These are phyloP conservation scores for Chlorella vulgaris DNA, from an alignment of 139 green algal species.

Conservation along the genomic window DNA sequence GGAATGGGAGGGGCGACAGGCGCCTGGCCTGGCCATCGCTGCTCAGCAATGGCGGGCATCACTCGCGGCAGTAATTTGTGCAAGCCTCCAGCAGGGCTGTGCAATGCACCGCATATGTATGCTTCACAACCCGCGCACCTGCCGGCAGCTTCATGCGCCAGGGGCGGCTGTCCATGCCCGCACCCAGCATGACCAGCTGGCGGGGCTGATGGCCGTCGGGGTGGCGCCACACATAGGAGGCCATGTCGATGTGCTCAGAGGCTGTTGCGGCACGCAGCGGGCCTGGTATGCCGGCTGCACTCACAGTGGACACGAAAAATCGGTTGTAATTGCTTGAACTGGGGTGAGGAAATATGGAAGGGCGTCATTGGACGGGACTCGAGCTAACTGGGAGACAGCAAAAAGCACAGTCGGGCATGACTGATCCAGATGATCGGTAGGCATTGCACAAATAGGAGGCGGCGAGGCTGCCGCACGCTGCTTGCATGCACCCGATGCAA, in stretches of 20 bases:
- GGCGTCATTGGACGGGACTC: too few species aligned
- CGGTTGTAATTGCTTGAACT: not conserved
- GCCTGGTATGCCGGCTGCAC: constrained; percentile 3
- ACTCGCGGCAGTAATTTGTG: too few species aligned
- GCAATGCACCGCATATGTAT: too few species aligned
- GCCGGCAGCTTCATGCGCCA: constrained; percentile 72
- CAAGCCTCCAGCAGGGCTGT: too few species aligned
- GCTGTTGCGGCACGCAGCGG: not conserved
- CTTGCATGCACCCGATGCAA: not conserved
- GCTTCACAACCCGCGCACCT: too few species aligned
- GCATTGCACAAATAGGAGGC: not conserved
- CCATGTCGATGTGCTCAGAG: not conserved
- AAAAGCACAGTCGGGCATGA: too few species aligned
- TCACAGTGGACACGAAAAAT: not conserved
- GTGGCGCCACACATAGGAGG: constrained; percentile 1
- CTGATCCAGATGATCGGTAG: too few species aligned
- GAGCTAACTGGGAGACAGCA: too few species aligned
- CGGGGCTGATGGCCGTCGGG: not conserved
- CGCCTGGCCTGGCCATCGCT: too few species aligned
- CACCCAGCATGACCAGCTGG: constrained; percentile 51
- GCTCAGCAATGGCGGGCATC: too few species aligned
- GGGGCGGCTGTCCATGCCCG: constrained; percentile 77
- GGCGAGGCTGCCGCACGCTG: not conserved
- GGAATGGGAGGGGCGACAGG: too few species aligned
- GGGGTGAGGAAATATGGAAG: not conserved